Conservation (phyloP, 2,329 filamentous ascomycete species). For the Fusarium staphyleae region DNA sequence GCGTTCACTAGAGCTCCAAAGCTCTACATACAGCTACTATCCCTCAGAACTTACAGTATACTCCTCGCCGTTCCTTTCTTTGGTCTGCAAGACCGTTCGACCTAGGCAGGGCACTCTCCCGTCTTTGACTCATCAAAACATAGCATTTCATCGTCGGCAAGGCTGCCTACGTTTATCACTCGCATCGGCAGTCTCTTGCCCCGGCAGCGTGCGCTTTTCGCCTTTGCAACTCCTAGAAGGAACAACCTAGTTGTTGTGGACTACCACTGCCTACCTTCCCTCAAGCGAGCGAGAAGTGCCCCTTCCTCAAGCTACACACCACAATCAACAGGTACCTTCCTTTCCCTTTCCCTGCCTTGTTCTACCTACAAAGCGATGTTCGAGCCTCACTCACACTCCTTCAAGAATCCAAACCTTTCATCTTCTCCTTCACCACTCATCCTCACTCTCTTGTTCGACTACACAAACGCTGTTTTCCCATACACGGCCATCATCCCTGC, state of each 20-base stretch:
- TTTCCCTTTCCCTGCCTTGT: background rate
- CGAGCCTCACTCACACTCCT: background rate
- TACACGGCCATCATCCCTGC: conserved; percentile 12
- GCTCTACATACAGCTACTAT: background rate
- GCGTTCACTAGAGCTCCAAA: background rate
- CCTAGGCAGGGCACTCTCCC: background rate
- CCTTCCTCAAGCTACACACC: conserved; percentile 12
- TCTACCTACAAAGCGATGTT: background rate
- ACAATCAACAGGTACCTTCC: background rate
- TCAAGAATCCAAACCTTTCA: conserved; percentile 5
- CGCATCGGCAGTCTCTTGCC: background rate
- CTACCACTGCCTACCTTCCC: background rate
- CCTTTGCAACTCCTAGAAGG: background rate
- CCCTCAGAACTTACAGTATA: background rate
- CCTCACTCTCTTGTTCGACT: conserved; percentile 14
- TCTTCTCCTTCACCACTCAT: conserved; percentile 11
- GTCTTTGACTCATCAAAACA: background rate
- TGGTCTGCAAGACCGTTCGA: background rate
- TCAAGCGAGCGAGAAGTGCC: conserved; percentile 5
- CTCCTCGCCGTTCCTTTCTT: background rate
- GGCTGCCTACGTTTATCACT: background rate
- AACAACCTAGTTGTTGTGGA: background rate
- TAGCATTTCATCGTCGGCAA: background rate
- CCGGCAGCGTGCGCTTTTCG: background rate
- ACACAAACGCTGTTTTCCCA: conserved; percentile 1